Conservation (phyloP, 331 rosid genomes). For the Spiraea crenata region DNA sequence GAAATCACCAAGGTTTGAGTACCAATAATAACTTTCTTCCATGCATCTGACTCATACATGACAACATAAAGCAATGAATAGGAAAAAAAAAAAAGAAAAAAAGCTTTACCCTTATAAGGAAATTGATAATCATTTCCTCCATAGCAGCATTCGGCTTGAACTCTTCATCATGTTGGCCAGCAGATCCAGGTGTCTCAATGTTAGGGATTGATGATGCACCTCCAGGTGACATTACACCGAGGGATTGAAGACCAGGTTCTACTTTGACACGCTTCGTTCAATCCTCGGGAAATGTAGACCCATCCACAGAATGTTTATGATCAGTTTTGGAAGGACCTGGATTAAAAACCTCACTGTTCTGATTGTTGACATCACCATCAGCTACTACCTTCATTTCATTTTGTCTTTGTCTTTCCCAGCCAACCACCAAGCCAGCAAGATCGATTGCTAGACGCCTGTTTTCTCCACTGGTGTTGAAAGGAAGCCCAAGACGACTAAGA, state of each 20-base stretch:
- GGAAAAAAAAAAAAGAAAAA: slow-evolving; percentile 36
- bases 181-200: slow-evolving; percentile 92
- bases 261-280: slow-evolving; percentile 85
- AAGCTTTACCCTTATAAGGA: slow-evolving; percentile 84
- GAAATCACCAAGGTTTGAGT: not conserved
- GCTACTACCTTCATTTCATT: slow-evolving; percentile 79
- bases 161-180: slow-evolving; percentile 95
- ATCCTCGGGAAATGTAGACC: slow-evolving; percentile 86
- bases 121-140: slow-evolving; percentile 99
- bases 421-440: slow-evolving; percentile 99
- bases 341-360: slow-evolving; percentile 70
- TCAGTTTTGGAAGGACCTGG: slow-evolving; percentile 55
- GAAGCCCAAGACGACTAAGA: slow-evolving; percentile 94
- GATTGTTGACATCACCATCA: slow-evolving; percentile 66
- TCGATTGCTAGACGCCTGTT: slow-evolving; percentile 98
- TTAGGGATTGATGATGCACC: slow-evolving; percentile 90
- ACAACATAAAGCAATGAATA: slow-evolving; percentile 13
- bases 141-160: slow-evolving; percentile 99
- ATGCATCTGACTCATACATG: slow-evolving; percentile 15
- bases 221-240: slow-evolving; percentile 97
- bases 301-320: slow-evolving; percentile 80
- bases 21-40: slow-evolving; percentile 16
- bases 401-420: slow-evolving; percentile 98
- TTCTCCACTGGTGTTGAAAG: slow-evolving; percentile 82
- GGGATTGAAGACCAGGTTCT: slow-evolving; percentile 92